These are phyloP conservation scores for Stachybotrys echinatus DNA, from an alignment of 2,329 filamentous ascomycete genomes.

Conservation along the genomic window DNA sequence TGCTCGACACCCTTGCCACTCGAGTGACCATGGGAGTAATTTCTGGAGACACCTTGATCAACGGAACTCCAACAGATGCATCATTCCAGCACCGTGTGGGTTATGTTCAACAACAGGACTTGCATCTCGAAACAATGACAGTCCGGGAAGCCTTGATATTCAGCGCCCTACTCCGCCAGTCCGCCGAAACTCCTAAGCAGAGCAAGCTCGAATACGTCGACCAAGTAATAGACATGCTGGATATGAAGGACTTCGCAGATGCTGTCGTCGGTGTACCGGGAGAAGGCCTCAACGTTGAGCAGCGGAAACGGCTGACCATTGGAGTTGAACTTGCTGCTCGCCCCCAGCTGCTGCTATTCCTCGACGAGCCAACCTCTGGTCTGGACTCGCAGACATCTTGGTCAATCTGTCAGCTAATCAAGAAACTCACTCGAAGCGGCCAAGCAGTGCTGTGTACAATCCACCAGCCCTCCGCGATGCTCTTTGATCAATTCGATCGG, in stretches of 20 bases:
- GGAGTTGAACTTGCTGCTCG: slow-evolving; percentile 72
- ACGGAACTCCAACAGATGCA: slow-evolving; percentile 57
- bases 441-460: slow-evolving; percentile 42
- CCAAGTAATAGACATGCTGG: slow-evolving; percentile 21
- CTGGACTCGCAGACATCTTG: slow-evolving; percentile 71
- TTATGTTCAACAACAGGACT: slow-evolving; percentile 68
- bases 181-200: slow-evolving; percentile 41
- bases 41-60: slow-evolving; percentile 64
- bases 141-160: slow-evolving; percentile 49
- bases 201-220: slow-evolving; percentile 23
- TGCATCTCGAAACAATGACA: slow-evolving; percentile 64
- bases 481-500: slow-evolving; percentile 46
- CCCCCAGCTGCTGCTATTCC: slow-evolving; percentile 66
- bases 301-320: slow-evolving; percentile 60
- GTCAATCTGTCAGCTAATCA: slow-evolving; percentile 66
- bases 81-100: slow-evolving; percentile 64
- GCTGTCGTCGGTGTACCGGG: slow-evolving; percentile 51
- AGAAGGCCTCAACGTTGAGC: slow-evolving; percentile 42
- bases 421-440: slow-evolving; percentile 50
- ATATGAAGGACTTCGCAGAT: slow-evolving; percentile 60
- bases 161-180: slow-evolving; percentile 62
- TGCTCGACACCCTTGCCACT: slow-evolving; percentile 67
- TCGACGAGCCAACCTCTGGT: slow-evolving; percentile 74
- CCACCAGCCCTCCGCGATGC: slow-evolving; percentile 38
- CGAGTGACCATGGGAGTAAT: slow-evolving; percentile 72